Evolutionary conservation across 345 rosid species (phyloP).

Genomic region (Eucalyptus lansdowneana): DNA sequence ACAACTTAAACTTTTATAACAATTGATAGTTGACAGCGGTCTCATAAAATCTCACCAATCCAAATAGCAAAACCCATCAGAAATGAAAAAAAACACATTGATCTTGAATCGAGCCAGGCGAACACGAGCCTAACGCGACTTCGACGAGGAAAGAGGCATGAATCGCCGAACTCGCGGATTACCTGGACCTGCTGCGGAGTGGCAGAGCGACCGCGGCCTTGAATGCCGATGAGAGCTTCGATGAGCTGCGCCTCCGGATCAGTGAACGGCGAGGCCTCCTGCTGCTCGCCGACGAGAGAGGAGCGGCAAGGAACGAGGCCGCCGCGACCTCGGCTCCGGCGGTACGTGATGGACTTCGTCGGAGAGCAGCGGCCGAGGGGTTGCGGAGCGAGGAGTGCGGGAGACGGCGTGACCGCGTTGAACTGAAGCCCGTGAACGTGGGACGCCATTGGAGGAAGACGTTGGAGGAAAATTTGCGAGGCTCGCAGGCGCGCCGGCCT

Average conservation of each 20-base stretch:
- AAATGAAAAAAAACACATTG: background rate
- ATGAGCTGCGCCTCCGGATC: constrained; percentile 62
- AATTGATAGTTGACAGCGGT: fast-evolving
- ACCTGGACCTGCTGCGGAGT: constrained; percentile 70
- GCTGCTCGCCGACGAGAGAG: constrained; percentile 11
- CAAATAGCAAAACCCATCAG: background rate
- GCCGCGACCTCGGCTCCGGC: background rate
- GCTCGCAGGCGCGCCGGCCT: background rate
- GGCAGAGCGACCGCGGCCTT: constrained; percentile 89
- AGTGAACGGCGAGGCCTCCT: constrained; percentile 19
- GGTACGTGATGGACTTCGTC: background rate
- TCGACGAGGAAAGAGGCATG: background rate
- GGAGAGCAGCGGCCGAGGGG: background rate
- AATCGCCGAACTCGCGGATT: background rate
- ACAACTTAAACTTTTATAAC: fast-evolving
- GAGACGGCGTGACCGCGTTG: background rate
- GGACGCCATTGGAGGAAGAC: background rate
- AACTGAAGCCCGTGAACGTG: background rate
- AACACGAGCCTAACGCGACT: background rate
- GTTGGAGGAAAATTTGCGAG: background rate
- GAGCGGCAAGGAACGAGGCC: background rate
- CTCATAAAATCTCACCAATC: no score
- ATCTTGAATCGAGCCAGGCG: background rate
- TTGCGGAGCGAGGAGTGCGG: background rate
- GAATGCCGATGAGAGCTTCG: constrained; percentile 83